Base-by-base conservation (phyloP, 2,329 filamentous ascomycete genomes). In the Exophiala spinifera region DNA sequence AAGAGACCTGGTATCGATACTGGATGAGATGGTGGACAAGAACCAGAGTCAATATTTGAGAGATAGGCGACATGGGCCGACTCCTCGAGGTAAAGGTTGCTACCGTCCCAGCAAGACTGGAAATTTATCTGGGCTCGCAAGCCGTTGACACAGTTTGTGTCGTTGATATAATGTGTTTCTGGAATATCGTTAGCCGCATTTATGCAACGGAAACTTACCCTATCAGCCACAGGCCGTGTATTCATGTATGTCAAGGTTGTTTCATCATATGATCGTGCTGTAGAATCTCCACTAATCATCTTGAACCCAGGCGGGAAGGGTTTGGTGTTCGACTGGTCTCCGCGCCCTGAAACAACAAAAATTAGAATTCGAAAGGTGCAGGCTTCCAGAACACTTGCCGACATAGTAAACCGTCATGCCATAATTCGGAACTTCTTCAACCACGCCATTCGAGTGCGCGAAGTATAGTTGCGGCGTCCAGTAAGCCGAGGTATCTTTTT, bases 201-300 rank as follows among this genome's bases (percentile, higher is more conserved):
- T 57, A 97, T 75, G 73, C 94, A 97, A 78, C 96, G 96, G 81
- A 96, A 96, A 7, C 92, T 89, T 31, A 82, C 80, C 45, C 81
- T 76, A 36, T 83, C 83, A 2, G 85, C 85, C 61, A 90, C 80
- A 0, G 86, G 82, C 42, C 55, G 71, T 84, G 61, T 83, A 80
- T 20, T 73, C 72, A 56, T 17, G 43, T 61, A 58, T 46, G 62
- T 64, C 54, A 61, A 51, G 8, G 59, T 57, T 1, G 46, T 49
- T 17, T 43, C 37, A 40, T 64, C 56, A 42, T 61, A 64, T 25
- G 60, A 60, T 68, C 21, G 75, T 62, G 82, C 82, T 1, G 85
- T 84, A 60, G 89, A 80, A 0, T 86, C 81, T 36, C 91, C 91
- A 40, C 90, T 84, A 63, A 96, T 75, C 88, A 96, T 95, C 57